phyloP scores from a whole-genome alignment of 2,329 filamentous ascomycete species.

The Fusarium sp. region DNA sequence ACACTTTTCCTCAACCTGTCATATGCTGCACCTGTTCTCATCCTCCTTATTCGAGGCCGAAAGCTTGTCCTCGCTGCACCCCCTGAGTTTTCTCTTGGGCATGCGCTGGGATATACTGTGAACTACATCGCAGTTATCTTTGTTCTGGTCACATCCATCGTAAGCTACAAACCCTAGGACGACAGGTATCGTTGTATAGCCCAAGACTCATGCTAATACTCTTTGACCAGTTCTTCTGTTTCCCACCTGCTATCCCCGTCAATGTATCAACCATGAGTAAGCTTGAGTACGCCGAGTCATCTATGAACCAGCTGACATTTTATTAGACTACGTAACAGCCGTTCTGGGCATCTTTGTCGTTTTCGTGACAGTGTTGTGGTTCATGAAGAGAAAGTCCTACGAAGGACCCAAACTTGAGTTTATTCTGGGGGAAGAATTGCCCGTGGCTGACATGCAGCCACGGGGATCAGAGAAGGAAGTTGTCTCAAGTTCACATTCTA shows the following conservation, averaged over 20 bases:
- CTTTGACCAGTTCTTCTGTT: slow-evolving; percentile 37
- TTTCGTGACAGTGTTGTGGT: slow-evolving; percentile 31
- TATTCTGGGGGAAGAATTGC: slow-evolving; percentile 37
- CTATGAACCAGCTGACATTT: background rate
- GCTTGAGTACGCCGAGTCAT: background rate
- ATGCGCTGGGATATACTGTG: slow-evolving; percentile 45
- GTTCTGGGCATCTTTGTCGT: slow-evolving; percentile 52
- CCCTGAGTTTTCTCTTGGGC: slow-evolving; percentile 50
- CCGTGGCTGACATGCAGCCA: slow-evolving; percentile 18
- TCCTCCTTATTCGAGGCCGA: slow-evolving; percentile 54
- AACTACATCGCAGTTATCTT: slow-evolving; percentile 53
- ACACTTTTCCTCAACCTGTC: slow-evolving; percentile 62
- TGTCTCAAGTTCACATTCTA: slow-evolving; percentile 20
- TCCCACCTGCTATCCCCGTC: slow-evolving; percentile 42
- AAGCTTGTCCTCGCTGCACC: slow-evolving; percentile 47
- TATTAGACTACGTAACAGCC: slow-evolving; percentile 53
- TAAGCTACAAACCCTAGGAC: slow-evolving; percentile 18
- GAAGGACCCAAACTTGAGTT: slow-evolving; percentile 39
- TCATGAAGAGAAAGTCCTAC: slow-evolving; percentile 36
- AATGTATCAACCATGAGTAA: slow-evolving; percentile 42
- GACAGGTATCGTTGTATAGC: accelerated
- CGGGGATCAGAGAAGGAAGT: slow-evolving; percentile 9
- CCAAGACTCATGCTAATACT: background rate
- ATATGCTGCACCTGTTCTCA: slow-evolving; percentile 58
- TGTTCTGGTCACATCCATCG: slow-evolving; percentile 56